These are phyloP conservation scores for Lipomyces mesembrius DNA, from an alignment of 805 yeast genomes.

Conservation along the genomic window DNA sequence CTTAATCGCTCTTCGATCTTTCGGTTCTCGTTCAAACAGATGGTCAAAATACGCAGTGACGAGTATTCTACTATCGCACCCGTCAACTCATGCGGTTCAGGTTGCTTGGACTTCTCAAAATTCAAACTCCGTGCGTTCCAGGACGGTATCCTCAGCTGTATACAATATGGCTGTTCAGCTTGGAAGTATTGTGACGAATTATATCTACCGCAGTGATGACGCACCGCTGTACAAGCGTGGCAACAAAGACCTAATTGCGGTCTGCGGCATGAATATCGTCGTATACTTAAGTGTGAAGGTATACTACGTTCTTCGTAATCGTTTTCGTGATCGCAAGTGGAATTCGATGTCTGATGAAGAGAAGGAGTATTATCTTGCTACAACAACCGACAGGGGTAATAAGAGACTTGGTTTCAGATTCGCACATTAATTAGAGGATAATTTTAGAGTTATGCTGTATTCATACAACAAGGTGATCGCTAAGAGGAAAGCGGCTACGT, in stretches of 20 bases:
- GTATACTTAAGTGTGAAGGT: conserved; percentile 1
- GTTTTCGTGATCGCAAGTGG: conserved; percentile 56
- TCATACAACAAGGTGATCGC: too few relatives aligned
- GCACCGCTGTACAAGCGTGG: conserved; percentile 59
- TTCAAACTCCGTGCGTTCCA: conserved; percentile 60
- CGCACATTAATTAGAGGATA: conserved; percentile 26
- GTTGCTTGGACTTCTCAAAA: conserved; percentile 65
- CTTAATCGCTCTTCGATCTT: conserved; percentile 30
- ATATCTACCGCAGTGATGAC: conserved; percentile 56
- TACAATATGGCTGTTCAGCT: conserved; percentile 67
- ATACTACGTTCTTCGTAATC: conserved; percentile 15
- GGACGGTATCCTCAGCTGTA: conserved; percentile 66
- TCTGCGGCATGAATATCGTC: conserved; percentile 7
- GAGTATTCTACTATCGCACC: conserved; percentile 9
- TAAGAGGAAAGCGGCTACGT: too few relatives aligned
- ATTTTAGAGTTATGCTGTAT: too few relatives aligned
- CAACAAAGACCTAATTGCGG: conserved; percentile 47
- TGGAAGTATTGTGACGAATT: conserved; percentile 56
- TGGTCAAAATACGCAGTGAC: conserved; percentile 21
- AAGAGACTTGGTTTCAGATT: conserved; percentile 59
- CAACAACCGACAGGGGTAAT: conserved; percentile 56
- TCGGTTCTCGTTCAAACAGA: conserved; percentile 7
- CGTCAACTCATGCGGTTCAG: conserved; percentile 55
- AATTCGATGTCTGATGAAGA: conserved; percentile 54
- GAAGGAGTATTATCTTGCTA: conserved; percentile 52